These are phyloP conservation scores for Paspalum notatum DNA, from an alignment of 176 grass and related monocot genomes.

Conservation along the genomic window DNA sequence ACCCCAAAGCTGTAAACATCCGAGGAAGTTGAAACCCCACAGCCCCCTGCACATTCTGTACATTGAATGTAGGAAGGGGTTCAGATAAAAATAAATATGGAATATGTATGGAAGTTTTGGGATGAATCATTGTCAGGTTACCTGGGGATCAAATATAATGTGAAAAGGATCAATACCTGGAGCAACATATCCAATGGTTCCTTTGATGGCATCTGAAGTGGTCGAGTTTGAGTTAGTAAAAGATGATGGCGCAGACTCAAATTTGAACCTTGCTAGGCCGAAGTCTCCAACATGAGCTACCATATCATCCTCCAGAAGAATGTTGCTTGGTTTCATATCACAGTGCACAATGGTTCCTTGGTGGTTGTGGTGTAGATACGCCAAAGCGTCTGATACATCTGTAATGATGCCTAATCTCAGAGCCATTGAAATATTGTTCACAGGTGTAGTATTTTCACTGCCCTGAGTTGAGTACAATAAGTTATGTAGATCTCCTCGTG, in stretches of 20 bases:
- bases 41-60: neutral
- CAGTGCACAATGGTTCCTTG: neutral
- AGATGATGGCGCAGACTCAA: neutral
- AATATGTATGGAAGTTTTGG: neutral
- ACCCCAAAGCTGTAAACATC: neutral
- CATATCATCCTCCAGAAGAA: neutral
- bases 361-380: neutral
- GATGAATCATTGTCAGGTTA: neutral
- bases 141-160: neutral
- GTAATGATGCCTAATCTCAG: neutral
- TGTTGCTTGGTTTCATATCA: neutral
- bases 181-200: neutral
- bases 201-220: neutral
- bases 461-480: neutral
- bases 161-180: neutral
- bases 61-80: neutral
- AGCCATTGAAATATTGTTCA: neutral
- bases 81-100: neutral
- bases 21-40: neutral
- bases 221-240: neutral
- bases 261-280: neutral
- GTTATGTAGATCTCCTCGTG: neutral
- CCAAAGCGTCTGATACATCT: neutral
- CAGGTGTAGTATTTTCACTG: neutral
- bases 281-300: slow-evolving; percentile 10